Base-by-base conservation (phyloP, 805 yeast genomes). In the Spathaspora arborariae region DNA sequence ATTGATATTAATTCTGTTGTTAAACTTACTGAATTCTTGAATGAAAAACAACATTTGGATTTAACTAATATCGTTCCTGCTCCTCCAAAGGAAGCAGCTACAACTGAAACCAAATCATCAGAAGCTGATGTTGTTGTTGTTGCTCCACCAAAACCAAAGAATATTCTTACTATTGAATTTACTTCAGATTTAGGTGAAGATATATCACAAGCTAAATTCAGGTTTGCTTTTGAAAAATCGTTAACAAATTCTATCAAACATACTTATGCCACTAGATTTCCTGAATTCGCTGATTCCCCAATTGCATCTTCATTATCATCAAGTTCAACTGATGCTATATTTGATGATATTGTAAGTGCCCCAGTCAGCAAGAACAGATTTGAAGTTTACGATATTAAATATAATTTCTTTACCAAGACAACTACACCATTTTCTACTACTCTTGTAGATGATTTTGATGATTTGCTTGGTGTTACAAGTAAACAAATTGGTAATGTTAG, bases 1-100 rank as follows among this genome's bases (percentile, higher is more conserved):
- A 85, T 91, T 45, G 66, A 88, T 9, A 56, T 70, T 34, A 81
- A 78, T 7, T 67, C 84, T 5, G 81, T 82, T 20, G 56, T 65
- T 16, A 62, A 68, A 18, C 74, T 91, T 48, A 72, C 86, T 5
- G 67, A 78, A 24, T 83, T 71, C 58, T 65, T 91, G 52, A 70
- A 77, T 43, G 64, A 74, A 27, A 76, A 76, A 52, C 76, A 79
- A 51, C 83, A 80, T 56, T 70, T 90, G 52, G 96, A 91, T 61
- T 71, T 90, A 49, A 76, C 88, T 37, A 80, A 85, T 63, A 80
- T 90, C 51, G 76, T 78, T 43, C 54, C 76, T 42, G 74, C 72
- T 30, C 61, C 65, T 19, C 65, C 70, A 2, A 57, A 58, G 47
- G 54, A 44, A 42, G 52, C 42, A 10, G 46, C 52, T 10, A 47